Conservation (phyloP, 2,329 filamentous ascomycete species). For the Daldinia sp. region DNA sequence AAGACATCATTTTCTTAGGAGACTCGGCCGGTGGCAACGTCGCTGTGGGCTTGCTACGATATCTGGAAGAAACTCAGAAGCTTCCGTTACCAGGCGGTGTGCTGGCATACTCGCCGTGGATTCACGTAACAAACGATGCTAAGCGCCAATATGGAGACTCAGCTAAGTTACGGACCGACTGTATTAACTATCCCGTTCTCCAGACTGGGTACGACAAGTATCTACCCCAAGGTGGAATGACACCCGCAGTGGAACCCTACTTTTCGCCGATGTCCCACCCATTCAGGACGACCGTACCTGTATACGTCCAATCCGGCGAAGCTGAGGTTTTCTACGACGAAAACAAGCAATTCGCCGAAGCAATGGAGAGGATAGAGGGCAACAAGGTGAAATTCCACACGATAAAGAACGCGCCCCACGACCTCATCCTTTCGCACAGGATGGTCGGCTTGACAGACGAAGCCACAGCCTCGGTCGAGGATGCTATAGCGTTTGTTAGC, state of each 20-base stretch:
- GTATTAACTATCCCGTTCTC: slow-evolving; percentile 31
- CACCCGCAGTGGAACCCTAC: slow-evolving; percentile 22
- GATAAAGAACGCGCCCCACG: slow-evolving; percentile 27
- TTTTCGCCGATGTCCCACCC: slow-evolving; percentile 39
- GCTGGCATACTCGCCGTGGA: slow-evolving; percentile 38
- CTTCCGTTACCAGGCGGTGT: slow-evolving; percentile 31
- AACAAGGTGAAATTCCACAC: slow-evolving; percentile 29
- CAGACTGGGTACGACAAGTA: slow-evolving; percentile 39
- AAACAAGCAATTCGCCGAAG: slow-evolving; percentile 29
- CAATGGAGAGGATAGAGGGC: slow-evolving; percentile 32
- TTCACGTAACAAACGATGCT: slow-evolving; percentile 28
- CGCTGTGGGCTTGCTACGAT: slow-evolving; percentile 32
- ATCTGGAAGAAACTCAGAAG: slow-evolving; percentile 19
- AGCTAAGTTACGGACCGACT: slow-evolving; percentile 20
- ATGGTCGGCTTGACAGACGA: not conserved
- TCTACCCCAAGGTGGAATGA: slow-evolving; percentile 10
- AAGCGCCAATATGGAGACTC: slow-evolving; percentile 13
- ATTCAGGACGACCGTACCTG: slow-evolving; percentile 31
- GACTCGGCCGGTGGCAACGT: slow-evolving; percentile 39
- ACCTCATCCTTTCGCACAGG: slow-evolving; percentile 2
- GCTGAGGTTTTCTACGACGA: slow-evolving; percentile 33
- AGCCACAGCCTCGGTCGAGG: not conserved
- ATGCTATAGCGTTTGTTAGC: not conserved
- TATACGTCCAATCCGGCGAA: slow-evolving; percentile 35
- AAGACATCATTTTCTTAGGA: slow-evolving; percentile 29